Evolutionary conservation across 179 eudicot genomes (phyloP), one percentile per base, ranked within the genome.

Genomic region (Gypsophila paniculata): DNA sequence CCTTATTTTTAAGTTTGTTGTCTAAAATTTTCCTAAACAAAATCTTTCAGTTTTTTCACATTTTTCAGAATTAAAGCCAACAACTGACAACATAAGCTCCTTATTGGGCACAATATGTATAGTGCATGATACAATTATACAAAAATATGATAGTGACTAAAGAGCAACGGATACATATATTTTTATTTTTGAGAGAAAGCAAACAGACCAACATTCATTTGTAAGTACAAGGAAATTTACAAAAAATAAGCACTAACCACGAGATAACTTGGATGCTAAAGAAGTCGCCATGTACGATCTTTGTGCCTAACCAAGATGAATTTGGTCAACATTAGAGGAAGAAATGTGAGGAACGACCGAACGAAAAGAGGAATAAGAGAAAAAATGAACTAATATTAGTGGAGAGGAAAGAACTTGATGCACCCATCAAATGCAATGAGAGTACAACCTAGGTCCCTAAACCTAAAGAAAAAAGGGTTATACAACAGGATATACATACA

Each of bases 221-320:
- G 48, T 3, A 75, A 14, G 15, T 29, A 23, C 29, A 23, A 51
- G 65, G 55, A 52, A 36, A 17, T 4, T 11, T 2, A 54, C 18
- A 4, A 22, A 3, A 51, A 3, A 18, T 25, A 29, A 77, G 58
- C 34, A 61, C 21, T 5, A 73, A 68, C 81, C 81, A 23, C 59
- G 77, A n/a, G 75, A 78, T 58, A 78, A 59, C 69, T 66, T 78
- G 2, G 75, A 65, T 36, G 63, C 74, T 51, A 74, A 18, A 26
- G 72, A 64, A 54, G 81, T 67, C 10, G 78, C 75, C 81, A 78
- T 78, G 29, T 29, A 62, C 53, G 8, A 57, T 13, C 55, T 44
- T 34, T 36, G 65, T 22, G 51, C 53, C 38, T 2, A 34, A 51
- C 17, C 9, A 49, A 49, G 13, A 8, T 26, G 26, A 14, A 8